A percentile compares a stretch with the other conserved stretches of the same genome.
phyloP scores from a whole-genome alignment of 495 filamentous ascomycete species.

The Penicillium malachiteum region DNA sequence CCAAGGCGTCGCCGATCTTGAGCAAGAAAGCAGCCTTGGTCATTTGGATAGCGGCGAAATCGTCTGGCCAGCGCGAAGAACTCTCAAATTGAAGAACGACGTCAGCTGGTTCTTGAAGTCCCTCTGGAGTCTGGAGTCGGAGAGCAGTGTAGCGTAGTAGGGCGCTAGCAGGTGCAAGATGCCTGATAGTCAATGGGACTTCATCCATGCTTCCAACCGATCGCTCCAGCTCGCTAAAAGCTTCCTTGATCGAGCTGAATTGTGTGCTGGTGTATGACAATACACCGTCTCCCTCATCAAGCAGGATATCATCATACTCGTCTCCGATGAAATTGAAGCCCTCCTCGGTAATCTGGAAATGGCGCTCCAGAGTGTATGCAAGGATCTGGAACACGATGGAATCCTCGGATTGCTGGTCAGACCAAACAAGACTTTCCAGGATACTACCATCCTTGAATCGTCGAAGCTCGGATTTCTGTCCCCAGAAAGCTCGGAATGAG shows the following conservation, averaged over 20 bases:
- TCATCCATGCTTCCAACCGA: conserved; percentile 73
- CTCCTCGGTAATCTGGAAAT: conserved; percentile 55
- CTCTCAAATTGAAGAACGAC: conserved; percentile 88
- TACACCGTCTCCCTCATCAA: conserved; percentile 36
- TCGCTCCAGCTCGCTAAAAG: conserved; percentile 69
- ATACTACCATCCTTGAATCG: conserved; percentile 58
- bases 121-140: conserved; percentile 33
- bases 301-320: conserved; percentile 57
- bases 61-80: conserved; percentile 91
- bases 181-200: conserved; percentile 75
- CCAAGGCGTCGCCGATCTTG: conserved; percentile 71
- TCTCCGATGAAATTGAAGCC: conserved; percentile 60
- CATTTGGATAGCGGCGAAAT: conserved; percentile 82
- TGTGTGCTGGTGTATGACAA: conserved; percentile 35
- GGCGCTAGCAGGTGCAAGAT: conserved; percentile 68
- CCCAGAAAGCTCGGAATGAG: conserved; percentile 52
- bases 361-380: conserved; percentile 64
- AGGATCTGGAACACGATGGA: conserved; percentile 78
- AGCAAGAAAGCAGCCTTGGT: conserved; percentile 91
- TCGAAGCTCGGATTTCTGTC: conserved; percentile 53
- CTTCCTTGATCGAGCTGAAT: conserved; percentile 59
- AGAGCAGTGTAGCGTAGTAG: conserved; percentile 73
- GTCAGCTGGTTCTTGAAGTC: conserved; percentile 52
- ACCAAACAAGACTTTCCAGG: conserved; percentile 76
- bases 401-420: conserved; percentile 52